Base-by-base conservation (phyloP, 2,329 filamentous ascomycete genomes). In the Dryadomyces quercivorus region DNA sequence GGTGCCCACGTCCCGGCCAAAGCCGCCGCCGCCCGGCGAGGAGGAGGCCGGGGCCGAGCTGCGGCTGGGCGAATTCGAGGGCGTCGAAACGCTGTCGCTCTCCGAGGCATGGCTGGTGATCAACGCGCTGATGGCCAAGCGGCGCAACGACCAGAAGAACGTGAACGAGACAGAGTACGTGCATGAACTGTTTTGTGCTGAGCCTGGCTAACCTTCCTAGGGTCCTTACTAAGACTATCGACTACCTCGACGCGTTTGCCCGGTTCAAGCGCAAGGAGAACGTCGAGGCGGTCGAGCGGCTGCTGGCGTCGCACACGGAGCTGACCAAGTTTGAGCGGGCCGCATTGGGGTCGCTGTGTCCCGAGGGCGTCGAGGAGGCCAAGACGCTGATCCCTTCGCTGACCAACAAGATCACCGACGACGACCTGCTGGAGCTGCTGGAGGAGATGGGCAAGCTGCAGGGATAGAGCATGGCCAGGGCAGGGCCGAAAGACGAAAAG, bases 231-330 rank as follows among this genome's bases (percentile, higher is more conserved):
- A 91, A 95, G 69, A 96, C 92, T 26, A 79, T 90, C 60, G 88
- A 91, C 65, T 97, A 98, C 71, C 82, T 97, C 53, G 90, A 95
- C 63, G 84, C 90, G 59, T 98, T 98, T 71, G 86, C 91, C 18
- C 87, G 93, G 40, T 97, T 97, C 78, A 95, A 95, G 73, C 84
- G 91, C 64, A 90, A 92, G 68, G 88, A 95, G 69, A 93, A 93
- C 61, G 87, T 95, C 65, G 88, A 95, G 72, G 88, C 89, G n/a
- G 89, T 97, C 36, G 90, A 95, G 70, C 82, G 88, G 57, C 75
- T 96, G 62, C 78, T 96, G 59, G 86, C 86, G 61, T 80, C 85
- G 56, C 86, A 89, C 65, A 81, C 82, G 59, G 82, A 89, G 66
- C 74, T 98, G 62, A 87, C 88, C 64, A 87, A 90, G 68, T 97